Conservation (phyloP, 495 filamentous ascomycete species). For the Lindgomyces ingoldianus region DNA sequence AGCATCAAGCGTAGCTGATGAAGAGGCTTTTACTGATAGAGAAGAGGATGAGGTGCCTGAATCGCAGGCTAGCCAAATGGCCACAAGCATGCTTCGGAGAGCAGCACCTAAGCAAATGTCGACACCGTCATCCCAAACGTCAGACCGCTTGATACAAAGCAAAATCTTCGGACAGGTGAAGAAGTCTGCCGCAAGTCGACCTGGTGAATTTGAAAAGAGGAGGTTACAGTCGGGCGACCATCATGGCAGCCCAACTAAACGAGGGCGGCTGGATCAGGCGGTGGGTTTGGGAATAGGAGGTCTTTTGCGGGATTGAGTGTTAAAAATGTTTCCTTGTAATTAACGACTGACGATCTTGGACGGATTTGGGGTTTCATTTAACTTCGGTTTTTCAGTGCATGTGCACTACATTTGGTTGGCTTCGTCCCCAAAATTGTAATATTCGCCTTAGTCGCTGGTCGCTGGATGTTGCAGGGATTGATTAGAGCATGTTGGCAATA, state of each 20-base stretch:
- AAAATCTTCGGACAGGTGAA: conserved; percentile 46
- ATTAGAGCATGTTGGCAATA: not conserved
- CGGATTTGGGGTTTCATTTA: not conserved
- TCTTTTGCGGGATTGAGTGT: conserved; percentile 29
- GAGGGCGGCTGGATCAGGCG: conserved; percentile 30
- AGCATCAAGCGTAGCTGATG: conserved; percentile 64
- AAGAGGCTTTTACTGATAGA: conserved; percentile 45
- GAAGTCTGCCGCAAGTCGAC: conserved; percentile 36
- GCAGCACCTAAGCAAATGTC: conserved; percentile 25
- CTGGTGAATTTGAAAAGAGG: conserved; percentile 36
- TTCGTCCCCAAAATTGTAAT: conserved; percentile 5
- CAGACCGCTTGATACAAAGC: conserved; percentile 34
- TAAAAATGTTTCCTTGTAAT: not conserved
- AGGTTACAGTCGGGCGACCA: conserved; percentile 27
- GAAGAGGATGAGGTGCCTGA: conserved; percentile 55
- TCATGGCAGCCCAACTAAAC: conserved; percentile 38
- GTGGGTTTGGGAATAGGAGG: conserved; percentile 46
- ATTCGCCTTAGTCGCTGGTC: not conserved
- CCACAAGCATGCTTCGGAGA: conserved; percentile 55
- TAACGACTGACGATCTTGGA: conserved; percentile 18
- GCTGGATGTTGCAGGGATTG: not conserved
- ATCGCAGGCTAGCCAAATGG: conserved; percentile 54
- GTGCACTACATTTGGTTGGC: not conserved
- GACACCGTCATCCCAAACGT: conserved; percentile 22
- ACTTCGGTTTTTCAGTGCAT: not conserved